Evolutionary conservation across 2,329 filamentous ascomycete genomes (phyloP).

Genomic region (Fusarium sp.): DNA sequence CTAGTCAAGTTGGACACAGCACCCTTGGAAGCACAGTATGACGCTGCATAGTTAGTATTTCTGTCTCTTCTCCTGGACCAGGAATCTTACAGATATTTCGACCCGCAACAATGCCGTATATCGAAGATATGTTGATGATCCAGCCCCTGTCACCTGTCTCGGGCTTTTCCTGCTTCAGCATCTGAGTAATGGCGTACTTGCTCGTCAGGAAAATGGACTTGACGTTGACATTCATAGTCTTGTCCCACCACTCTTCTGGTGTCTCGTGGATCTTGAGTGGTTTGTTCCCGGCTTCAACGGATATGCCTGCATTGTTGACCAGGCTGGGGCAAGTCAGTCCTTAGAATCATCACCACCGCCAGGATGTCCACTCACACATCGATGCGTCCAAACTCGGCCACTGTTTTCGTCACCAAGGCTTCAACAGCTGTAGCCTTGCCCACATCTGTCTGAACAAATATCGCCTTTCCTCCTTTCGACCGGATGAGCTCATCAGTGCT

Average conservation of each 20-base stretch:
- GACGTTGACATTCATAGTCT: constrained; percentile 50
- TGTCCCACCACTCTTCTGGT: constrained; percentile 57
- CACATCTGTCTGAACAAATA: constrained; percentile 58
- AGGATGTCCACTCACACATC: constrained; percentile 43
- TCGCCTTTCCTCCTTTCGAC: constrained; percentile 46
- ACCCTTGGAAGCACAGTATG: constrained; percentile 61
- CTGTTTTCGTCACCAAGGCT: constrained; percentile 44
- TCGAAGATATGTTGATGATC: constrained; percentile 61
- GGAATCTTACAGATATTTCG: constrained; percentile 30
- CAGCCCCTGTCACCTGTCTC: constrained; percentile 56
- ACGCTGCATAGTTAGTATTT: constrained; percentile 27
- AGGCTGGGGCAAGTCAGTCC: constrained; percentile 43
- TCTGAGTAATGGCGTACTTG: constrained; percentile 59
- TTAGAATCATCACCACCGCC: too few species aligned
- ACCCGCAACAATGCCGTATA: constrained; percentile 52
- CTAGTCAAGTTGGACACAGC: constrained; percentile 61
- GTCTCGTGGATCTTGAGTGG: constrained; percentile 56
- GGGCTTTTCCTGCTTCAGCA: constrained; percentile 58
- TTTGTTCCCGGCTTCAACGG: constrained; percentile 45
- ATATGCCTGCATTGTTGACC: constrained; percentile 57
- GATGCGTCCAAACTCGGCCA: constrained; percentile 32
- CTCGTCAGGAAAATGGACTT: constrained; percentile 52
- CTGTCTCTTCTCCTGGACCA: accelerated
- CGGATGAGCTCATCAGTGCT: constrained; percentile 48
- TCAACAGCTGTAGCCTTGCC: constrained; percentile 50